Base-by-base conservation (phyloP, 106 monocot species). In the Platanthera guangdongensis region DNA sequence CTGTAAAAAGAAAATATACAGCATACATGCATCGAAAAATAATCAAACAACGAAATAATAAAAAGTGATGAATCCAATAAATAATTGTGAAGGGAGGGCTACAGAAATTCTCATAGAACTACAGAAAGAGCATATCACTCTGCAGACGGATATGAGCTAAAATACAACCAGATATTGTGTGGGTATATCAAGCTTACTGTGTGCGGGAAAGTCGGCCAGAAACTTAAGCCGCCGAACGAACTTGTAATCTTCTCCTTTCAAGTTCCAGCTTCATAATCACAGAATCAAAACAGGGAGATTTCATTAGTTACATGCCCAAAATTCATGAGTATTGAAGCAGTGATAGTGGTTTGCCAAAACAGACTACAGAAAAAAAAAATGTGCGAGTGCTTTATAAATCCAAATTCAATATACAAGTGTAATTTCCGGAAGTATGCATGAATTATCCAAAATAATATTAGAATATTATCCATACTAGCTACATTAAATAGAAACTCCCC, bases 161-260 rank as follows among this genome's bases (percentile, higher is more conserved):
- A 67, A 67, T 67, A 67, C 5, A 30, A n/a, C 67, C 39, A 11
- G 4, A 39, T 3, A 4, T 13, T 67, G 11, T 67, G 25, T 30
- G 30, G 30, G 67, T 30, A 22, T 9, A 13, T 30, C 59, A 60
- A n/a, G n/a, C 9, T 65, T 65, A 65, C 65, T 8, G 8, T 30
- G 32, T 48, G 70, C 70, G 46, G 10, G n/a, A 9, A 8, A 70
- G 70, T 48, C 15, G 47, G 16, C 16, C 3, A 70, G 16, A 72
- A n/a, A 70, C 47, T 51, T 72, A 72, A 72, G 70, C 78, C 2
- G 90, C 73, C 45, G 32, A 47, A 57, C 88, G 86, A 74, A 80
- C 75, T 72, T 86, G 93, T 75, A 97, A 62, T 77, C 97, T 89
- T 81, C 76, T 93, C 88, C 97, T 91, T 75, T 94, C 94, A 55